Conservation (phyloP, 1,284 basidiomycete species). For the Agaricales sp. region DNA sequence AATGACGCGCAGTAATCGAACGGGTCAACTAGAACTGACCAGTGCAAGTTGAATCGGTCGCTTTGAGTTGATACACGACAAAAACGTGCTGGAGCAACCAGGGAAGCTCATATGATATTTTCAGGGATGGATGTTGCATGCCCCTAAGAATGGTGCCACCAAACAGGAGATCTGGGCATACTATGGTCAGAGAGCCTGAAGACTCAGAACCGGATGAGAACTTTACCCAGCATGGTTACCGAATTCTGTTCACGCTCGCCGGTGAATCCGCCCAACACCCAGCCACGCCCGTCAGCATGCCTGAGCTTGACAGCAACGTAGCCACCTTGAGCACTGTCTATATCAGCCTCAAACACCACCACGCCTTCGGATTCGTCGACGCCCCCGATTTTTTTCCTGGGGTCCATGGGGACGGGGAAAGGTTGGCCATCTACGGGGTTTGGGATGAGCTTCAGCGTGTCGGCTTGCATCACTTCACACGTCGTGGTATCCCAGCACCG, state of each 20-base stretch:
- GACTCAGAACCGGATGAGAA: conserved; percentile 3
- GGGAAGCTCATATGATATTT: background rate
- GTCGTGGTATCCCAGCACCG: conserved; percentile 23
- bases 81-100: background rate
- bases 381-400: conserved; percentile 53
- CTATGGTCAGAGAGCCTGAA: conserved; percentile 12
- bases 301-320: conserved; percentile 42
- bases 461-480: conserved; percentile 21
- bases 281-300: conserved; percentile 44
- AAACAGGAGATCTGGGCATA: conserved; percentile 32
- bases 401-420: conserved; percentile 60
- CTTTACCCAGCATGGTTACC: conserved; percentile 34
- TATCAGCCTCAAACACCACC: conserved; percentile 45
- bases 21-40: conserved; percentile 10
- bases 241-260: conserved; percentile 19
- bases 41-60: conserved; percentile 4
- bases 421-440: conserved; percentile 35
- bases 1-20: background rate
- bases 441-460: conserved; percentile 48
- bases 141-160: conserved; percentile 18
- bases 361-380: conserved; percentile 65
- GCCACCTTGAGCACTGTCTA: conserved; percentile 19
- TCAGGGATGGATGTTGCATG: conserved; percentile 16
- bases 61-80: conserved; percentile 25
- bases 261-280: conserved; percentile 51